Evolutionary conservation across 345 rosid genomes (phyloP), one percentile per base, ranked within the genome.

Genomic region (Gossypium mustelinum): DNA sequence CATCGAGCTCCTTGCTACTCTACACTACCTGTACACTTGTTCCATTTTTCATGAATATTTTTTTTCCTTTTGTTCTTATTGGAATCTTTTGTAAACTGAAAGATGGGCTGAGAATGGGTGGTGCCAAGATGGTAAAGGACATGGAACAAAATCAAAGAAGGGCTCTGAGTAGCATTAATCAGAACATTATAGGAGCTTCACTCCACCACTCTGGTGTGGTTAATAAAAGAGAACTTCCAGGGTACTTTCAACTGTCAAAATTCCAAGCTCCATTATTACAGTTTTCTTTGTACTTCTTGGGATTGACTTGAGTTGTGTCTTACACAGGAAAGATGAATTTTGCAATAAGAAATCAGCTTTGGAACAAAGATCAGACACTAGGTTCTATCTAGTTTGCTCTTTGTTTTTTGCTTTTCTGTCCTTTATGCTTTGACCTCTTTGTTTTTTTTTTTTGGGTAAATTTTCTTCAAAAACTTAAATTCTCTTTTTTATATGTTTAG

Each of bases 281-380:
- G 5, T 9, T 56, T 9, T 20, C n/a, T 20, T 10, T 24, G 3
- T 24, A 22, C 5, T 11, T 24, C 16, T 59, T 24, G 39, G 25
- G 25, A 24, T 22, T 59, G 63, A 24, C 17, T 24, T 59, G 16
- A 59, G 27, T 24, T 24, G 14, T 24, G 34, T 24, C 17, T 0
- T 22, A 24, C 2, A 24, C 63, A 59, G 63, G 16, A 24, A 59
- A 59, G 39, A 59, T 24, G 63, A 22, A 11, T 8, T 66, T 66
- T 66, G 70, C 54, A 66, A 20, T 5, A 66, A 66, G 70, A 66
- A 44, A 20, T 44, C 54, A 2, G 70, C 34, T 66, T 10, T 66
- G 70, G 54, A 66, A 24, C 54, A 66, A 66, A 66, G 70, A 45
- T 52, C 70, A 66, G 63, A 59, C 24, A 20, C 54, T 11, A 66